These are phyloP conservation scores for Pestalotiopsis sp. DNA, from an alignment of 2,329 filamentous ascomycete genomes.

Conservation along the genomic window DNA sequence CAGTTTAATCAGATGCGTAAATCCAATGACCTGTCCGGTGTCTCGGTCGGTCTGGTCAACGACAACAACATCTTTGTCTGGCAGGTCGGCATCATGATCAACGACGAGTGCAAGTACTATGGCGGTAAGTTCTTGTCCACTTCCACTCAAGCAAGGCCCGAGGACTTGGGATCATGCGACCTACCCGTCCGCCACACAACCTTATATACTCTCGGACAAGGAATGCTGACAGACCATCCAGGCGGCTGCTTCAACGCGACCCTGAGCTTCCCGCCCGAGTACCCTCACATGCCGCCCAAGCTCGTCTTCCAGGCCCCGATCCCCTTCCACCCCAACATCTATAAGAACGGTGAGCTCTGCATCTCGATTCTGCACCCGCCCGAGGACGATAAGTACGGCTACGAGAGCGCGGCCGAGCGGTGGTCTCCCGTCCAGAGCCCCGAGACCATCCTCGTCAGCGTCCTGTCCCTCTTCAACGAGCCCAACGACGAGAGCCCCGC, in stretches of 20 bases:
- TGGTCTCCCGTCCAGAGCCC: slow-evolving; percentile 96
- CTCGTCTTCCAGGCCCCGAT: slow-evolving; percentile 85
- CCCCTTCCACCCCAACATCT: slow-evolving; percentile 93
- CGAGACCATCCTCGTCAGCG: slow-evolving; percentile 89
- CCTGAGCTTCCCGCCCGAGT: slow-evolving; percentile 80
- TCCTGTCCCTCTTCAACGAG: slow-evolving; percentile 88
- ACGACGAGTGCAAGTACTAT: slow-evolving; percentile 90
- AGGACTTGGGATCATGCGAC: background rate
- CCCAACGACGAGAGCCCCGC: slow-evolving; percentile 96
- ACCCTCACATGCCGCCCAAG: slow-evolving; percentile 85
- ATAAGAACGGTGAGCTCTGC: slow-evolving; percentile 84
- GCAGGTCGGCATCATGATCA: slow-evolving; percentile 99
- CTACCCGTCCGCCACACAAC: background rate
- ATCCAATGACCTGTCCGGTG: slow-evolving; percentile 88
- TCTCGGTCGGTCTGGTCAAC: slow-evolving; percentile 86
- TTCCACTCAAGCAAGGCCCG: background rate
- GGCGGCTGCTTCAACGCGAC: slow-evolving; percentile 91
- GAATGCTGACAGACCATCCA: slow-evolving; percentile 34
- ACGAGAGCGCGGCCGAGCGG: slow-evolving; percentile 86
- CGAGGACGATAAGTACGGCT: slow-evolving; percentile 91
- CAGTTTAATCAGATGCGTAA: slow-evolving; percentile 95
- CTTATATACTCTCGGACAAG: too few relatives aligned
- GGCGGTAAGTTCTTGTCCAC: slow-evolving; percentile 65
- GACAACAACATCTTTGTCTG: slow-evolving; percentile 93
- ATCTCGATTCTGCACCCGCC: slow-evolving; percentile 97